Conservation (phyloP, 768 basidiomycete species). For the Amanita exitialis region DNA sequence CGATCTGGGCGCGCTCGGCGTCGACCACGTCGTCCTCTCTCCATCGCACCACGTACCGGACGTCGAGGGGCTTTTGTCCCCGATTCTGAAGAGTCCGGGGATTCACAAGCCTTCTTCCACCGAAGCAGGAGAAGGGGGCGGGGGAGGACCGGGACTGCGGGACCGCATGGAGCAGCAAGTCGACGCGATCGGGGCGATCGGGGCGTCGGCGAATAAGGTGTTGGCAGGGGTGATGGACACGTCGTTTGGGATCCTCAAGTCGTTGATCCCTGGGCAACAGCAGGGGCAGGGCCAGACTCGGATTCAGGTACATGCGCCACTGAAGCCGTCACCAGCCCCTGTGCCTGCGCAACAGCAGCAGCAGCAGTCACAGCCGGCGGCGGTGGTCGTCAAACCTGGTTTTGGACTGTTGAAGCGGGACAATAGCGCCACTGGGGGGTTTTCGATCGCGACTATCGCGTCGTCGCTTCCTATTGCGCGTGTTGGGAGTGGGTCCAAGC, state of each 20-base stretch:
- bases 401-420: conserved; percentile 68
- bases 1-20: conserved; percentile 59
- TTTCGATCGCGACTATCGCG: conserved; percentile 71
- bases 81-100: conserved; percentile 56
- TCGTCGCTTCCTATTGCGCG: conserved; percentile 48
- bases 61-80: conserved; percentile 40
- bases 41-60: too few relatives aligned
- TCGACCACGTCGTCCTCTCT: conserved; percentile 50
- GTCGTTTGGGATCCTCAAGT: conserved; percentile 79
- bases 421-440: conserved; percentile 32
- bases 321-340: not conserved
- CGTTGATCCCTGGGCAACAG: conserved; percentile 46
- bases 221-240: conserved; percentile 86
- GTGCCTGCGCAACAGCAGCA: conserved; percentile 15
- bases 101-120: not conserved
- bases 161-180: conserved; percentile 71
- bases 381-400: conserved; percentile 34
- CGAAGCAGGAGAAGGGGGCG: not conserved
- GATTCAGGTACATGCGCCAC: not conserved
- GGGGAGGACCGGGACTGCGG: conserved; percentile 29
- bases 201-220: conserved; percentile 77
- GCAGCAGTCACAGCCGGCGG: conserved; percentile 17
- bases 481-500: conserved; percentile 23
- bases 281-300: not conserved
- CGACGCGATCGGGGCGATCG: conserved; percentile 64